Evolutionary conservation across 2,329 filamentous ascomycete genomes (phyloP).

Genomic region (Penicillium sp.): DNA sequence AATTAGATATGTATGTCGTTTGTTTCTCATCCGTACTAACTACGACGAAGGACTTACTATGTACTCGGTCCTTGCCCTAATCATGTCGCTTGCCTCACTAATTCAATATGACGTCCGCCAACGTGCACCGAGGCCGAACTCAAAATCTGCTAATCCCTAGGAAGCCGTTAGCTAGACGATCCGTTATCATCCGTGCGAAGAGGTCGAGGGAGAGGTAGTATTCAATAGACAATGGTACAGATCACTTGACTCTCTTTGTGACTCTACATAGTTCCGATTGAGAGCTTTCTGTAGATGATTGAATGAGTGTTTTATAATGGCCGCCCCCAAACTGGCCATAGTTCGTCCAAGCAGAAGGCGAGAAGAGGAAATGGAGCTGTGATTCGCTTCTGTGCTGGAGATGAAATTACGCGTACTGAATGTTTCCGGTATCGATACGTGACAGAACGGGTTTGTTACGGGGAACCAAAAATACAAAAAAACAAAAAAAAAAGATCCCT

Average conservation of each 20-base stretch:
- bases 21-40: background rate
- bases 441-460: background rate
- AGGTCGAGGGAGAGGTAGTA: background rate
- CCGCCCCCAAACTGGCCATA: background rate
- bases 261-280: background rate
- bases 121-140: background rate
- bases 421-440: background rate
- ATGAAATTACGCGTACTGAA: background rate
- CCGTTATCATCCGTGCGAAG: background rate
- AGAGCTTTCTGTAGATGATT: background rate
- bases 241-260: background rate
- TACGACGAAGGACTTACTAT: too few relatives aligned
- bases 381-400: background rate
- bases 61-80: background rate
- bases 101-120: background rate
- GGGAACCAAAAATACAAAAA: background rate
- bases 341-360: background rate
- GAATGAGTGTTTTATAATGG: background rate
- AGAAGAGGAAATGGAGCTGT: background rate
- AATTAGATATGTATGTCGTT: background rate
- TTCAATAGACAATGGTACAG: background rate
- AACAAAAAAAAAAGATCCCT: constrained; percentile 5
- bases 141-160: background rate
- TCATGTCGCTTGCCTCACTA: background rate
- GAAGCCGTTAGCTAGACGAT: background rate